These are phyloP conservation scores for Spirogloea muscicola DNA, from an alignment of 139 green algal genomes.

Conservation along the genomic window DNA sequence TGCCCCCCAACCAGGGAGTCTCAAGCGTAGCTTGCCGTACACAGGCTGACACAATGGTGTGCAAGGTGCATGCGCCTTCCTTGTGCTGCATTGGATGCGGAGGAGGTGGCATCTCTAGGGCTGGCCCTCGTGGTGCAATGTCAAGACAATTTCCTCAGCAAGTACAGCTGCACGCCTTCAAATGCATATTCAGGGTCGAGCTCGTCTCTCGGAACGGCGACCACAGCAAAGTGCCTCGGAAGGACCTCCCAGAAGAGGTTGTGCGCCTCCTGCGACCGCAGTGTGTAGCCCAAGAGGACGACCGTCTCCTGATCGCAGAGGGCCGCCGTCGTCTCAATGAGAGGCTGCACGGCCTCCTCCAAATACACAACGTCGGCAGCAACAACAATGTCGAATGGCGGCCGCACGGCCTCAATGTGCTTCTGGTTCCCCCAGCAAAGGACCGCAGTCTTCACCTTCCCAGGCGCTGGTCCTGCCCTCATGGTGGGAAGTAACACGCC, in stretches of 20 bases:
- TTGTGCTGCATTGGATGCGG: no score
- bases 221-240: conserved; percentile 5
- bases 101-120: no score
- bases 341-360: conserved; percentile 20
- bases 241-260: conserved; percentile 14
- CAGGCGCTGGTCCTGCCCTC: neutral
- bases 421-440: conserved; percentile 26
- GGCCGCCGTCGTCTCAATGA: conserved; percentile 18
- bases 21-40: no score
- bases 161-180: no score
- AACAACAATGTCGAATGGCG: conserved; percentile 23
- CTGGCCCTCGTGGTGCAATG: no score
- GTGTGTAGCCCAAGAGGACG: conserved; percentile 19
- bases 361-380: conserved; percentile 31
- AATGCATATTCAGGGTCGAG: conserved; percentile 6
- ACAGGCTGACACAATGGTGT: no score
- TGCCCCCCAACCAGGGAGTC: no score
- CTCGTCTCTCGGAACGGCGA: neutral
- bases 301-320: neutral
- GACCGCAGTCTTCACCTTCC: conserved; percentile 13
- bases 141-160: no score
- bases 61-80: no score
- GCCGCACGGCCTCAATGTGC: conserved; percentile 24
- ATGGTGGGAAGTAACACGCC: no score
- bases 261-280: conserved; percentile 25